Evolutionary conservation across 495 filamentous ascomycete genomes (phyloP), one percentile per base, ranked within the genome.

Genomic region (Aspergillus kassunensis): DNA sequence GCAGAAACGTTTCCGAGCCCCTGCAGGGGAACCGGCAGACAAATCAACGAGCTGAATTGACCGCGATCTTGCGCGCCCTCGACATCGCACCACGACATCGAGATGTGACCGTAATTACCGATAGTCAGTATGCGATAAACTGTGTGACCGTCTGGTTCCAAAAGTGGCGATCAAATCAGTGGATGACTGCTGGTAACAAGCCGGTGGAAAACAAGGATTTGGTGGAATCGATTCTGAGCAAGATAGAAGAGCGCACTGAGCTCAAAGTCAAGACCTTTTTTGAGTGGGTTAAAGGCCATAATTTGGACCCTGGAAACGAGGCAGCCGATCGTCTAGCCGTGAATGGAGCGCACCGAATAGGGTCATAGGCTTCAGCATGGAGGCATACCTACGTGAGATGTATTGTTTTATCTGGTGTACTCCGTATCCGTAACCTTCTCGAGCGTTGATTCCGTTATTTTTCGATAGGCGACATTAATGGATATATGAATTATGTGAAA

Each of bases 41-140:
- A 1, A 98, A 97, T 65, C 88, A 97, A 65, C 89, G 93, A 4
- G 93, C 93, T 13, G 93, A 98, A 67, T 74, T 98, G 46, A 91
- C 89, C 3, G 93, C 91, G 0, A 85, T 97, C 53, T 73, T 87
- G 4, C 86, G 92, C 44, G 89, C 90, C 6, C 78, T 98, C 20
- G 83, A 97, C 59, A 81, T 83, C 21, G 80, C 88, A 2, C 85
- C 87, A 6, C 72, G 77, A 49, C 76, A 83, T 63, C 69, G 77
- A 49, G 72, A 82, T 43, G 74, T 90, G 12, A 76, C 80, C 29
- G 89, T 97, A 57, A 78, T 86, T 60, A 87, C 85, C 13, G 93
- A 97, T 69, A 90, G 85, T 61, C 81, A 82, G 51, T 98, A 97
- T 68, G 76, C 87, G 9, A 96, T 97, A 66, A 80, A 90, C 53